Evolutionary conservation across 2,329 filamentous ascomycete species (phyloP), one percentile per base, ranked within the genome.

Genomic region (Teratosphaeria gauchensis): DNA sequence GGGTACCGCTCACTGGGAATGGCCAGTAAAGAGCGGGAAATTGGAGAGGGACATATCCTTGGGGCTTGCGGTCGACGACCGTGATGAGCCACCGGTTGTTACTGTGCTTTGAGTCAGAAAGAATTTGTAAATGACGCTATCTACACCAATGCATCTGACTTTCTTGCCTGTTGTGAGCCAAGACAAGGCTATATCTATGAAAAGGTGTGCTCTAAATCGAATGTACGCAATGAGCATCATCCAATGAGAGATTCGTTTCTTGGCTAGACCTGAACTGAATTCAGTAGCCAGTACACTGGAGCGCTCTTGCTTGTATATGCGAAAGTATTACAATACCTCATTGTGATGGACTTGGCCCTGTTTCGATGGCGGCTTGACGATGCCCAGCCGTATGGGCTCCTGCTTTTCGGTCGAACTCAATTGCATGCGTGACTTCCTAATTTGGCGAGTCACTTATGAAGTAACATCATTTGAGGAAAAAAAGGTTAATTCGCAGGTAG

Each of bases 11-110:
- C 12, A 85, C 78, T 28, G 81, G 79, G 53, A 85, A 76, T 35
- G 87, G 85, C 82, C 89, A 87, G 76, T 90, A 90, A 61, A 96
- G 84, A 42, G 88, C 89, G 1, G 91, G 91, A 70, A 95, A 96
- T 4, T 77, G 72, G 21, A 90, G 90, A 24, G 83, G 82, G 30
- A 74, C 72, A 76, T 95, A 94, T 71, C 80, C 79, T 35, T 77
- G 72, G 0, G 82, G 82, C 56, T 76, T 72, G 54, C 75, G 75
- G 64, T 78, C 74, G 65, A 73, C 70, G 59, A 75, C 66, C 63
- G 74, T 75, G 62, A 75, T 75, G 56, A 78, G 71, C 67, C 79
- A 78, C 64, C 71, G 73, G 66, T 66, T 61, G 12, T 31, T 19
- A 57, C 61, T 65, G 57, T 21, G 28, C 42, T 19, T 48, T 48